Evolutionary conservation across 2,329 filamentous ascomycete genomes (phyloP).

Genomic region (Xylariaceae sp.): DNA sequence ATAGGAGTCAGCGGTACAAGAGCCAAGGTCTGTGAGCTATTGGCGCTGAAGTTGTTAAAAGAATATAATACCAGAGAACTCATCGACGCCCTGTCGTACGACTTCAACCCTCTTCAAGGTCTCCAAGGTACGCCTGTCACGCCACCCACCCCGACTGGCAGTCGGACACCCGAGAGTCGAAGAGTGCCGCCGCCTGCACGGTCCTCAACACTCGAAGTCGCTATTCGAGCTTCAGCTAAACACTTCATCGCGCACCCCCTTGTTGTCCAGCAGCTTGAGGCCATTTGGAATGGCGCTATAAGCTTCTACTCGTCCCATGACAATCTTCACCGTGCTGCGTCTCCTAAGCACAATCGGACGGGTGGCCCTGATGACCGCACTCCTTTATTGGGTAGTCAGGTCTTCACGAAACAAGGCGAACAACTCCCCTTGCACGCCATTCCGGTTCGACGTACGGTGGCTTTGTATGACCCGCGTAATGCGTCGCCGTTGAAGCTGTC

Average conservation of each 20-base stretch:
- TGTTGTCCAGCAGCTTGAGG: conserved; percentile 91
- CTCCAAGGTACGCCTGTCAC: conserved; percentile 56
- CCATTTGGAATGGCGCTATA: conserved; percentile 94
- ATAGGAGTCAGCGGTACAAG: conserved; percentile 79
- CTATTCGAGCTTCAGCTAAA: conserved; percentile 88
- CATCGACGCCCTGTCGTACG: conserved; percentile 91
- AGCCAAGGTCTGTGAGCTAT: conserved; percentile 82
- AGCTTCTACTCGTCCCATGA: conserved; percentile 90
- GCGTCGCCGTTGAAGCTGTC: conserved; percentile 91
- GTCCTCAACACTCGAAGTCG: conserved; percentile 87
- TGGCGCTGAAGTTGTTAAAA: conserved; percentile 84
- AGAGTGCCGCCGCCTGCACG: conserved; percentile 59
- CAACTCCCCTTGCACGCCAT: conserved; percentile 34
- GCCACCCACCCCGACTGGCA: conserved; percentile 33
- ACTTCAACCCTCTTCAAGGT: conserved; percentile 86
- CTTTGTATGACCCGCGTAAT: conserved; percentile 83
- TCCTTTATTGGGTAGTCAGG: conserved; percentile 44
- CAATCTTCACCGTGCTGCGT: conserved; percentile 64
- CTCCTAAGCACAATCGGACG: conserved; percentile 24
- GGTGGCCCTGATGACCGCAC: conserved; percentile 44
- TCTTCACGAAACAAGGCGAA: conserved; percentile 28
- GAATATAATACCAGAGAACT: conserved; percentile 87
- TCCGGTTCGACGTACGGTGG: conserved; percentile 67
- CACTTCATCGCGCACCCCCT: conserved; percentile 87
- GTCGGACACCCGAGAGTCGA: conserved; percentile 30